These are phyloP conservation scores for Salix brachista DNA, from an alignment of 345 rosid genomes.

Conservation along the genomic window DNA sequence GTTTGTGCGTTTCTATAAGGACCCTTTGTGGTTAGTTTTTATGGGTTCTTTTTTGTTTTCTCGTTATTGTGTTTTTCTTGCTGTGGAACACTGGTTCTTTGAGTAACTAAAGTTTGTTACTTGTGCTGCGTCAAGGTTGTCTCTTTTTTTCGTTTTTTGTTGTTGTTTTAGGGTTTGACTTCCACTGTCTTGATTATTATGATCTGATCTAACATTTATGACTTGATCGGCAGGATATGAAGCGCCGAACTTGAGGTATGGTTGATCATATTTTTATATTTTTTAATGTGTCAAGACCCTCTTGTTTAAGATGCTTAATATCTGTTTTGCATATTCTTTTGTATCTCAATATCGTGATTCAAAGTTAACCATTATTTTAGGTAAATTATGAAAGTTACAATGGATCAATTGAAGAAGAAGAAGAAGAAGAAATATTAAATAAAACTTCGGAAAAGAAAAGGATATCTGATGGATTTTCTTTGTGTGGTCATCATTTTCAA, in stretches of 20 bases:
- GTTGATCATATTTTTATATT: not conserved
- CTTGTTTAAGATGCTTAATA: not conserved
- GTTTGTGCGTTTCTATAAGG: not conserved
- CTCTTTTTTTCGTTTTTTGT: not conserved
- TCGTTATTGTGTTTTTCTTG: not conserved
- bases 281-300: not conserved
- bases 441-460: too few relatives aligned
- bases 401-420: too few relatives aligned
- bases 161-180: not conserved
- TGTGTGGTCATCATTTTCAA: too few relatives aligned
- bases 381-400: too few relatives aligned
- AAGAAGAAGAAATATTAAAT: too few relatives aligned
- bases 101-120: too few relatives aligned
- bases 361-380: too few relatives aligned
- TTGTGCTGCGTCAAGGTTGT: not conserved
- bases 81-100: too few relatives aligned
- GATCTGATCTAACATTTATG: constrained; percentile 12
- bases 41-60: not conserved
- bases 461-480: too few relatives aligned
- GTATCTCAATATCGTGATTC: too few relatives aligned
- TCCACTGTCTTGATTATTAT: not conserved
- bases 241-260: constrained; percentile 77
- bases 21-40: not conserved
- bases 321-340: too few relatives aligned
- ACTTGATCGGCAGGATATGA: constrained; percentile 58